These are phyloP conservation scores for Leccinum subgranulosum DNA, from an alignment of 768 basidiomycete genomes.

Conservation along the genomic window DNA sequence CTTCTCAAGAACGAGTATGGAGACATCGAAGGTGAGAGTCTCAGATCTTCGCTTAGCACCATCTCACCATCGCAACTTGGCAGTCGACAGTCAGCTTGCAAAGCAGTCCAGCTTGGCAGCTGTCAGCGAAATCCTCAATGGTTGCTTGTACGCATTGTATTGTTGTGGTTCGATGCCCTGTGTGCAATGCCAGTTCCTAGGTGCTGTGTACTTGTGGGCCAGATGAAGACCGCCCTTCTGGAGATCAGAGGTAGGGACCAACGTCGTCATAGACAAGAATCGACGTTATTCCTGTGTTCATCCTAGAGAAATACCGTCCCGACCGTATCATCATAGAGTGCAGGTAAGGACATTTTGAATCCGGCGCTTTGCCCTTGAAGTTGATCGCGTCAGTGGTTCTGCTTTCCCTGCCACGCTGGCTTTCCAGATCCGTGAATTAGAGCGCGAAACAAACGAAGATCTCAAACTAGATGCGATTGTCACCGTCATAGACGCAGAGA, in stretches of 20 bases:
- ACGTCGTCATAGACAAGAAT: not conserved
- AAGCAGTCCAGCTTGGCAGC: constrained; percentile 79
- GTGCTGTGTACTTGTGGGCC: constrained; percentile 92
- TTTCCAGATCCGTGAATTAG: constrained; percentile 89
- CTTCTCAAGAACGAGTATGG: constrained; percentile 97
- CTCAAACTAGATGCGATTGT: constrained; percentile 87
- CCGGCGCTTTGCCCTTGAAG: not conserved
- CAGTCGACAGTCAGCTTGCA: constrained; percentile 90
- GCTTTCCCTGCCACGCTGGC: constrained; percentile 95
- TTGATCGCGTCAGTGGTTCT: constrained; percentile 59
- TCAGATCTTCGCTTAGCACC: not conserved
- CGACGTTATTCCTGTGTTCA: not conserved
- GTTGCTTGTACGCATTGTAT: constrained; percentile 69
- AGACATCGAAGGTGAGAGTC: constrained; percentile 72
- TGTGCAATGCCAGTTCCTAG: constrained; percentile 35
- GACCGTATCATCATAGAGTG: constrained; percentile 95
- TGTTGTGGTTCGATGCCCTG: not conserved
- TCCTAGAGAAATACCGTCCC: constrained; percentile 72
- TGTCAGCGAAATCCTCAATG: constrained; percentile 92
- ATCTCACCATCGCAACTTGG: constrained; percentile 3
- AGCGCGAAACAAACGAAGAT: constrained; percentile 69
- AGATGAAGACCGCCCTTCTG: constrained; percentile 86
- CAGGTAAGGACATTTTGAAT: constrained; percentile 52
- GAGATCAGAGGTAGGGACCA: constrained; percentile 73
- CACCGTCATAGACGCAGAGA: constrained; percentile 89